phyloP scores from a whole-genome alignment of 2,329 filamentous ascomycete genomes.

The Macrophomina tecta region DNA sequence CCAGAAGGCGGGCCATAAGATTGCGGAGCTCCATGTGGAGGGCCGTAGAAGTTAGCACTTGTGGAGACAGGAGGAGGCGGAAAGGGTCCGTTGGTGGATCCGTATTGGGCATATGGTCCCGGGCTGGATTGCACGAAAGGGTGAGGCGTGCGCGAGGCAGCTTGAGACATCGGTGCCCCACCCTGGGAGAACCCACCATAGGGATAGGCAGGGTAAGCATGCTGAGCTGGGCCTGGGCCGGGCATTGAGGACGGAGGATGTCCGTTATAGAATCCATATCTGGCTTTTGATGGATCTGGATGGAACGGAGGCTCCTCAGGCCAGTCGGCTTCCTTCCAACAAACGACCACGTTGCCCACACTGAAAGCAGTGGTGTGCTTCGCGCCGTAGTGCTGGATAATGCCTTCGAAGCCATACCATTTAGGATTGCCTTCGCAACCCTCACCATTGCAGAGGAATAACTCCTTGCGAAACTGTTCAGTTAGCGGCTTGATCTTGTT shows the following conservation, averaged over 20 bases:
- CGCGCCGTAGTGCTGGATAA: slow-evolving; percentile 82
- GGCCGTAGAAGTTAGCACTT: slow-evolving; percentile 26
- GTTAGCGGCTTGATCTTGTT: slow-evolving; percentile 75
- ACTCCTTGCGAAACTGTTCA: slow-evolving; percentile 69
- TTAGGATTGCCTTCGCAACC: slow-evolving; percentile 69
- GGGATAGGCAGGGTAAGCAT: slow-evolving; percentile 38
- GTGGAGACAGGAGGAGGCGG: slow-evolving; percentile 42
- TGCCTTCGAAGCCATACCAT: slow-evolving; percentile 76
- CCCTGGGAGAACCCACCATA: slow-evolving; percentile 47
- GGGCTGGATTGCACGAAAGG: slow-evolving; percentile 41
- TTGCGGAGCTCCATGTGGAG: slow-evolving; percentile 4
- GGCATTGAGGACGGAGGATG: slow-evolving; percentile 37
- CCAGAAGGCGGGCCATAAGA: slow-evolving; percentile 14
- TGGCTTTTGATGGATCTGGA: slow-evolving; percentile 60
- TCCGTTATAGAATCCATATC: slow-evolving; percentile 43
- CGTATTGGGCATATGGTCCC: slow-evolving; percentile 41
- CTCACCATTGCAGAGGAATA: slow-evolving; percentile 73
- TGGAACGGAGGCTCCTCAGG: slow-evolving; percentile 76
- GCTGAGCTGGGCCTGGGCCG: slow-evolving; percentile 28
- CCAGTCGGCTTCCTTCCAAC: slow-evolving; percentile 81
- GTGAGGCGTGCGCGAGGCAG: slow-evolving; percentile 39
- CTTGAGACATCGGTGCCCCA: slow-evolving; percentile 44
- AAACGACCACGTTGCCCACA: slow-evolving; percentile 72
- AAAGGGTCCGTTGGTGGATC: slow-evolving; percentile 44
- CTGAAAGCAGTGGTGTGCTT: slow-evolving; percentile 78